These are phyloP conservation scores for Rhytidhysteron rufulum DNA, from an alignment of 2,329 filamentous ascomycete genomes.

Conservation along the genomic window DNA sequence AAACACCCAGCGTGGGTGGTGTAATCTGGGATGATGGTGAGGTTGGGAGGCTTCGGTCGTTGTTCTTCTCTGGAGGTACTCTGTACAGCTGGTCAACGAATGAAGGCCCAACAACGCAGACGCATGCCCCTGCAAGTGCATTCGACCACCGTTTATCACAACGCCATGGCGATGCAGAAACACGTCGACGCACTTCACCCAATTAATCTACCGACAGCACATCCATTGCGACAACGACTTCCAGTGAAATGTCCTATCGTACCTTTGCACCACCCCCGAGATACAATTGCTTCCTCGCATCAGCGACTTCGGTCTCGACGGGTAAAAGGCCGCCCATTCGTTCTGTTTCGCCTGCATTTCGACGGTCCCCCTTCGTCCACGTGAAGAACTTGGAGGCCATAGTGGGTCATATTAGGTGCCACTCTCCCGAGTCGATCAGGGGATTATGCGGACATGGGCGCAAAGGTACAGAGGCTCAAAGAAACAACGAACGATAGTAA, in stretches of 20 bases:
- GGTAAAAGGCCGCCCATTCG: slow-evolving; percentile 37
- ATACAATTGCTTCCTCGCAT: slow-evolving; percentile 10
- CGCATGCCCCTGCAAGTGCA: slow-evolving; percentile 20
- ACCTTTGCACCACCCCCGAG: slow-evolving; percentile 23
- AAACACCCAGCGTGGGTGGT: slow-evolving; percentile 12
- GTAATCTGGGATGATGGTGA: slow-evolving; percentile 24
- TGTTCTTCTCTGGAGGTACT: slow-evolving; percentile 15
- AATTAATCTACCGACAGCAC: slow-evolving; percentile 25
- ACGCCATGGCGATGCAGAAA: slow-evolving; percentile 23
- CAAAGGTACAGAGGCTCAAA: slow-evolving; percentile 1
- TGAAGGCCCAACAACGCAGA: slow-evolving; percentile 26
- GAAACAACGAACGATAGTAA: slow-evolving; percentile 6
- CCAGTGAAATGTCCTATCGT: slow-evolving; percentile 13
- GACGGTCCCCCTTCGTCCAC: slow-evolving; percentile 41
- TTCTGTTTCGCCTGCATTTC: slow-evolving; percentile 26
- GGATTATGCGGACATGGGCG: slow-evolving; percentile 4
- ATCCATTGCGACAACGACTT: slow-evolving; percentile 9
- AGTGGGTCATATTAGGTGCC: slow-evolving; percentile 9
- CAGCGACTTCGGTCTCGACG: slow-evolving; percentile 24
- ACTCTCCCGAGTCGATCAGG: slow-evolving; percentile 6
- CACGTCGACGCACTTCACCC: slow-evolving; percentile 25
- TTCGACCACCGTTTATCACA: slow-evolving; percentile 14
- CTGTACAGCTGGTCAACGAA: slow-evolving; percentile 29
- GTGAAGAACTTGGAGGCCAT: slow-evolving; percentile 43
- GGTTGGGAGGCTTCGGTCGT: slow-evolving; percentile 24